These are phyloP conservation scores for Pholiota conissans DNA, from an alignment of 768 basidiomycete genomes.

Conservation along the genomic window DNA sequence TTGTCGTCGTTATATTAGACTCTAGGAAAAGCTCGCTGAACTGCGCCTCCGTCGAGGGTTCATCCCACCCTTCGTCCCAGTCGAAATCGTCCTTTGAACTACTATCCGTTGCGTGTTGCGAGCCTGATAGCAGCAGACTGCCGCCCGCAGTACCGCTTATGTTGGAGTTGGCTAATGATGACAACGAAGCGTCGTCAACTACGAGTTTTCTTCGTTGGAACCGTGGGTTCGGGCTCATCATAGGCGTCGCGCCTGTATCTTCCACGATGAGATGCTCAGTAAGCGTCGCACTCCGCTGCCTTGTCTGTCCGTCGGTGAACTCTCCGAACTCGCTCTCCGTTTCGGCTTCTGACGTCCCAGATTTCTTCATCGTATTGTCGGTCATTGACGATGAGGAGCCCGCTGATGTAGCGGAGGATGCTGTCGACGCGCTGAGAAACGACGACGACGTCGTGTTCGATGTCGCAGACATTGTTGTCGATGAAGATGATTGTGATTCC, in stretches of 20 bases:
- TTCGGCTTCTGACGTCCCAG: not conserved
- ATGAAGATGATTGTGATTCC: conserved; percentile 21
- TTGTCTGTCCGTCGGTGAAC: conserved; percentile 10
- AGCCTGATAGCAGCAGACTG: not conserved
- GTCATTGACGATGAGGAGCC: conserved; percentile 4
- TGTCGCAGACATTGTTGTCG: conserved; percentile 4
- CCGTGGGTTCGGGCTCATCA: conserved; percentile 48
- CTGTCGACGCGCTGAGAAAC: conserved; percentile 11
- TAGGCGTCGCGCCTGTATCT: conserved; percentile 51
- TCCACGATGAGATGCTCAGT: conserved; percentile 35
- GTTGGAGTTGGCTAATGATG: not conserved
- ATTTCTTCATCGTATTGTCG: conserved; percentile 1
- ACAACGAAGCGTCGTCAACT: not conserved
- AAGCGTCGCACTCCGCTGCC: conserved; percentile 1
- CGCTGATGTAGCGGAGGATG: conserved; percentile 9
- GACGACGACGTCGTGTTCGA: conserved; percentile 11
- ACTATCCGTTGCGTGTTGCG: not conserved
- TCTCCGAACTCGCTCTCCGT: conserved; percentile 18
- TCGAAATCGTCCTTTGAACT: conserved; percentile 12
- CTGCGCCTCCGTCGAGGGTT: conserved; percentile 11
- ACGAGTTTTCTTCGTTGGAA: conserved; percentile 31
- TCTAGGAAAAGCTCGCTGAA: not conserved
- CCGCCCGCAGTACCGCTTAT: not conserved
- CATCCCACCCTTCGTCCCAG: conserved; percentile 23
- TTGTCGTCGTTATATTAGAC: not conserved